A percentile compares a stretch with the other conserved stretches of the same genome.
These are phyloP conservation scores for Anisodus tanguticus DNA, from an alignment of 257 asterid genomes.

Conservation along the genomic window DNA sequence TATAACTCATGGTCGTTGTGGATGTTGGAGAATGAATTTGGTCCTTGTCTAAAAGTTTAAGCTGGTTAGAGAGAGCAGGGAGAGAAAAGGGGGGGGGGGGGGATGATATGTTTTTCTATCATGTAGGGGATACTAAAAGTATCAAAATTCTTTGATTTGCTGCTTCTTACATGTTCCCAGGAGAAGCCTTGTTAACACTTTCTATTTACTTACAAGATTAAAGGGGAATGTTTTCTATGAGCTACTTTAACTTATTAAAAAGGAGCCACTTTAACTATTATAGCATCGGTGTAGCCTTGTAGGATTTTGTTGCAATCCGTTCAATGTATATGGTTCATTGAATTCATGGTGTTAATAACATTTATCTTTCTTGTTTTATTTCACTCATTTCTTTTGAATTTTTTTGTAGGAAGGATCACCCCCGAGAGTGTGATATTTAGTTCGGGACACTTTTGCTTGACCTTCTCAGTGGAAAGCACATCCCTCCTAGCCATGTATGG, in stretches of 20 bases:
- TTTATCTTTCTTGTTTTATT: constrained; percentile 15
- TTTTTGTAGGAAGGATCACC: constrained; percentile 76
- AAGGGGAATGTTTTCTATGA: not conserved
- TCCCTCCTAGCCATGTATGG: constrained; percentile 96
- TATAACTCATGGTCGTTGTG: not conserved
- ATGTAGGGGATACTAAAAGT: not conserved
- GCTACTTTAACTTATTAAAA: not conserved
- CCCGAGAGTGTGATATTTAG: constrained; percentile 91
- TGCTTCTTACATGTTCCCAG: not conserved
- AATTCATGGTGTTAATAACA: not conserved
- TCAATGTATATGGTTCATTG: not conserved
- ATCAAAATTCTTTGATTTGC: not conserved
- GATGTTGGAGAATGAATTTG: not conserved
- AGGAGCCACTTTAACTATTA: constrained; percentile 8
- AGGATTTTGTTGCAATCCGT: constrained; percentile 2
- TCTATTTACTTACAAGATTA: not conserved
- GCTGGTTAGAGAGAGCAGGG: not conserved
- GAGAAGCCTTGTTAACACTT: not conserved
- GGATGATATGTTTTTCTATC: no score
- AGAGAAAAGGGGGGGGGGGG: not conserved
- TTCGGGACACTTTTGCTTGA: constrained; percentile 93
- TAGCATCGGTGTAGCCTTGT: not conserved
- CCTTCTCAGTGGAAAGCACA: constrained; percentile 94
- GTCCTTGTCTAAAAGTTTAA: not conserved
- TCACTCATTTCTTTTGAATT: constrained; percentile 20